A percentile compares a stretch with the other conserved stretches of the same genome.
These are phyloP conservation scores for Exserohilum rostratum DNA, from an alignment of 2,329 filamentous ascomycete species.

Conservation along the genomic window DNA sequence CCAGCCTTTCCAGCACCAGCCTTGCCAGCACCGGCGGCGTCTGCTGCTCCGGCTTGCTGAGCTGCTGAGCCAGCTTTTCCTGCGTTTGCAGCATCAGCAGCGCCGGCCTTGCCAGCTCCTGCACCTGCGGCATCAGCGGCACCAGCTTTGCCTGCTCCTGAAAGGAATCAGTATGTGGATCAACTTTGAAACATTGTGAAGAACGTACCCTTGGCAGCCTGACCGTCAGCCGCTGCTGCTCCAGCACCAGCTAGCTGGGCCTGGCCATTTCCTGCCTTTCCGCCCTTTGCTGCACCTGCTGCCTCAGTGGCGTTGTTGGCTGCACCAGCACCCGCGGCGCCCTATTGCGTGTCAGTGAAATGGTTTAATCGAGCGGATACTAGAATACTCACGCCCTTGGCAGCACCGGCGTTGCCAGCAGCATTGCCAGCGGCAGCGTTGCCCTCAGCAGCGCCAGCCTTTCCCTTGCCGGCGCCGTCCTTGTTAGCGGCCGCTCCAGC, in stretches of 20 bases:
- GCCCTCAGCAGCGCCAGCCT: background rate
- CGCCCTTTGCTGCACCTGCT: background rate
- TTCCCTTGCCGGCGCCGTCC: background rate
- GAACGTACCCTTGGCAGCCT: background rate
- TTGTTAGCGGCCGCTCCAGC: background rate
- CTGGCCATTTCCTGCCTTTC: background rate
- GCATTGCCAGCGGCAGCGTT: slow-evolving; percentile 8
- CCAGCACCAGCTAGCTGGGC: background rate
- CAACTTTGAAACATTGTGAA: background rate
- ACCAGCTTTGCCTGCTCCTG: background rate
- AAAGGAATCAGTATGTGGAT: background rate
- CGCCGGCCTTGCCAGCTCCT: background rate
- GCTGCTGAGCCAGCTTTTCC: no score
- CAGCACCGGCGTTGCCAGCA: background rate
- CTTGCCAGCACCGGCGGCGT: background rate
- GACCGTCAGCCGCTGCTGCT: background rate
- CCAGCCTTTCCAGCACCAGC: background rate
- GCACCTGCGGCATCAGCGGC: background rate
- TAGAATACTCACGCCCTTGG: background rate
- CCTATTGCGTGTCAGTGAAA: no score
- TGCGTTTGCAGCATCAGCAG: background rate
- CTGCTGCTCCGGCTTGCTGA: background rate
- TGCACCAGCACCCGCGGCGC: background rate
- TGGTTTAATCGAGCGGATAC: no score
- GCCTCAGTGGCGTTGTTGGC: slow-evolving; percentile 9